A percentile compares a stretch with the other conserved stretches of the same genome.
Evolutionary conservation across 2,329 filamentous ascomycete species (phyloP).

Genomic region (Blastomyces emzantsi): DNA sequence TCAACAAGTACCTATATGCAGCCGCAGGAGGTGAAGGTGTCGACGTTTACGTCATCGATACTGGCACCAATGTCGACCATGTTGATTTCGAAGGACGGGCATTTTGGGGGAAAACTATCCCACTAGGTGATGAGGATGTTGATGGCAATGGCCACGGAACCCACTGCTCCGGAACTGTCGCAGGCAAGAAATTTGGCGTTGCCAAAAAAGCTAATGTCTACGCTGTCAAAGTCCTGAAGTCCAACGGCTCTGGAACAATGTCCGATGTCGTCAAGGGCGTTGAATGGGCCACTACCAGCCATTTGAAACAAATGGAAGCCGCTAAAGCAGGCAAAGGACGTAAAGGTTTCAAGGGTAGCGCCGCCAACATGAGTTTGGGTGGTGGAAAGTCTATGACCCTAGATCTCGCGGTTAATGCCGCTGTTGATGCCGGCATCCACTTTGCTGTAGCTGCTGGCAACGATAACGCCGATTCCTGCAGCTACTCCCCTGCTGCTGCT

Average conservation of each 20-base stretch:
- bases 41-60: conserved; percentile 98
- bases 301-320: conserved; percentile 63
- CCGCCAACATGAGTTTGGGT: conserved; percentile 98
- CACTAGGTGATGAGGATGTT: conserved; percentile 67
- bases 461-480: conserved; percentile 98
- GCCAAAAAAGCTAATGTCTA: conserved; percentile 97
- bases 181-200: conserved; percentile 97
- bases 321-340: conserved; percentile 79
- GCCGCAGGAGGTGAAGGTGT: conserved; percentile 90
- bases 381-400: conserved; percentile 93
- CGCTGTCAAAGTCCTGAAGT: conserved; percentile 95
- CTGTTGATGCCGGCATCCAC: conserved; percentile 84
- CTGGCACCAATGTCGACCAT: conserved; percentile 86
- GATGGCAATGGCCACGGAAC: conserved; percentile 99
- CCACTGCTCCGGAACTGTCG: conserved; percentile 97
- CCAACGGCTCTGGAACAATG: conserved; percentile 97
- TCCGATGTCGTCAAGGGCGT: conserved; percentile 98
- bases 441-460: conserved; percentile 98
- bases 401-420: conserved; percentile 87
- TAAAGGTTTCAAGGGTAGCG: conserved; percentile 97
- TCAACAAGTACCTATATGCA: conserved; percentile 97
- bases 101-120: conserved; percentile 95
- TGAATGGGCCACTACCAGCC: conserved; percentile 79
- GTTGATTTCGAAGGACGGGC: conserved; percentile 97
- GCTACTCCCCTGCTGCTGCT: conserved; percentile 94